Percentiles rank a stretch among this genome's conserved stretches.
These are phyloP conservation scores for Ustulina deusta DNA, from an alignment of 2,329 filamentous ascomycete genomes.

Conservation along the genomic window DNA sequence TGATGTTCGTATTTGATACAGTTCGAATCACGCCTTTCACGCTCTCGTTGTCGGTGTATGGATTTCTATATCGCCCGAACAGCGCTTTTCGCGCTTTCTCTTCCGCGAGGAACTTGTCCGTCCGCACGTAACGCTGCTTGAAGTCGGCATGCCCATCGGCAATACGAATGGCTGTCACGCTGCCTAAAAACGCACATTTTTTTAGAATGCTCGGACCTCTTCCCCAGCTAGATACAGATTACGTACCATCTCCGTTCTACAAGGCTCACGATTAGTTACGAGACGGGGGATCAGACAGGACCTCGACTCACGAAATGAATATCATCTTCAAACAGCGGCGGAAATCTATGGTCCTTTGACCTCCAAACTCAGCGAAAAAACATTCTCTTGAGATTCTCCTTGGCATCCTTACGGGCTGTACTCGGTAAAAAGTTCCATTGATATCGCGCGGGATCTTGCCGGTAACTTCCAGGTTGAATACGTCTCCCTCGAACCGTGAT, in stretches of 20 bases:
- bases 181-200: conserved; percentile 50
- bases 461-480: conserved; percentile 56
- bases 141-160: conserved; percentile 56
- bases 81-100: conserved; percentile 51
- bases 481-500: conserved; percentile 56
- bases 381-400: neutral
- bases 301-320: conserved; percentile 50
- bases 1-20: conserved; percentile 70
- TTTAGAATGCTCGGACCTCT: conserved; percentile 35
- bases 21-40: conserved; percentile 67
- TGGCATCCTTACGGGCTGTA: conserved; percentile 56
- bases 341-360: conserved; percentile 61
- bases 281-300: neutral
- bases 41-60: conserved; percentile 66
- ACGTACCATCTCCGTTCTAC: conserved; percentile 48
- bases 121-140: conserved; percentile 58
- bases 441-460: conserved; percentile 59
- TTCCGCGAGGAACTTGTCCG: conserved; percentile 53
- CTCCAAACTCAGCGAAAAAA: conserved; percentile 2
- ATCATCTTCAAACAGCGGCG: conserved; percentile 67
- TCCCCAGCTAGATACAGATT: neutral
- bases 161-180: conserved; percentile 57
- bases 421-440: conserved; percentile 61
- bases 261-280: conserved; percentile 18
- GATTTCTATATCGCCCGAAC: conserved; percentile 69